Evolutionary conservation across 2,329 filamentous ascomycete species (phyloP).

Genomic region (Malbranchea zuffiana): DNA sequence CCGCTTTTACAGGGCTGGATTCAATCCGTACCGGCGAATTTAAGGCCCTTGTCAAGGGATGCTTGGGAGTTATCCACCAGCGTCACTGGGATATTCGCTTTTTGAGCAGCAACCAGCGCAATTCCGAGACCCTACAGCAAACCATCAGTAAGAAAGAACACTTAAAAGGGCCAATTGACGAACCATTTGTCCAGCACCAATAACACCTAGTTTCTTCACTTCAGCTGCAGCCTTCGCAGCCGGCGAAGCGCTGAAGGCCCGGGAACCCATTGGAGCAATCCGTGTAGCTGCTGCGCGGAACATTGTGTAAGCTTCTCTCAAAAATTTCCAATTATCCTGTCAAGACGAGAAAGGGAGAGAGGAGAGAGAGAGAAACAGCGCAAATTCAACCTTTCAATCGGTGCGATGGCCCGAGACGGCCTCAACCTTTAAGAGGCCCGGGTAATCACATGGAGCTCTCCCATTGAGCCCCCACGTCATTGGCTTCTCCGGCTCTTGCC

Average conservation of each 20-base stretch:
- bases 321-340: too few relatives aligned
- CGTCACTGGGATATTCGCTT: slow-evolving; percentile 70
- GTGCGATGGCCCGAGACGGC: too few relatives aligned
- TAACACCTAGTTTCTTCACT: slow-evolving; percentile 78
- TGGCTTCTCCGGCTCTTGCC: slow-evolving; percentile 21
- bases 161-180: neutral
- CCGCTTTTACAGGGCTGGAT: neutral
- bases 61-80: slow-evolving; percentile 75
- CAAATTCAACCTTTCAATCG: too few relatives aligned
- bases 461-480: slow-evolving; percentile 12
- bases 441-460: slow-evolving; percentile 9
- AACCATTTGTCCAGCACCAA: slow-evolving; percentile 97
- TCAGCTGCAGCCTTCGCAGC: slow-evolving; percentile 51
- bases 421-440: too few relatives aligned
- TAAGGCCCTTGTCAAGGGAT: slow-evolving; percentile 76
- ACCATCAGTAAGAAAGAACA: slow-evolving; percentile 16
- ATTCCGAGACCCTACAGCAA: slow-evolving; percentile 73
- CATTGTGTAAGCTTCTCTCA: slow-evolving; percentile 22
- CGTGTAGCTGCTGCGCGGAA: slow-evolving; percentile 27
- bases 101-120: slow-evolving; percentile 82
- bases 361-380: neutral
- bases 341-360: neutral
- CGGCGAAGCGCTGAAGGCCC: slow-evolving; percentile 60
- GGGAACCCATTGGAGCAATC: slow-evolving; percentile 27
- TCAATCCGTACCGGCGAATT: slow-evolving; percentile 61